Conservation (phyloP, 805 yeast genomes). For the Yueomyces sinensis region DNA sequence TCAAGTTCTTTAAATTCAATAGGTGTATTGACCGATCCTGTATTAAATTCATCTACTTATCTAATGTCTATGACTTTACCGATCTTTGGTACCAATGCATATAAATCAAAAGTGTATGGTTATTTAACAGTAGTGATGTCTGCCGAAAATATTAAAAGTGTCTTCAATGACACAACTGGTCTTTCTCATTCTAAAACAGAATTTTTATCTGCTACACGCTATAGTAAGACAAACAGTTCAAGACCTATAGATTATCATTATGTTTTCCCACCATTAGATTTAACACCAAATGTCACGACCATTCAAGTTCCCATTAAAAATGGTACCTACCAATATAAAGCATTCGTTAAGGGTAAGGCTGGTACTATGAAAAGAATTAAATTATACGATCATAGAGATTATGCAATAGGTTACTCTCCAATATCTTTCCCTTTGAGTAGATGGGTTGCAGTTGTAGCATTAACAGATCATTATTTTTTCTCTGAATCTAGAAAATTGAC, state of each 20-base stretch:
- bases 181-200: conserved; percentile 26
- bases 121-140: conserved; percentile 49
- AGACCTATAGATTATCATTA: conserved; percentile 26
- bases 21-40: conserved; percentile 57
- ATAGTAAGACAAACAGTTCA: conserved; percentile 9
- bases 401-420: conserved; percentile 46
- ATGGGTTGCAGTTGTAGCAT: conserved; percentile 73
- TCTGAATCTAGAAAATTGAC: conserved; percentile 50
- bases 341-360: conserved; percentile 24
- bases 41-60: conserved; percentile 31
- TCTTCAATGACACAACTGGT: conserved; percentile 30
- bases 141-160: conserved; percentile 30
- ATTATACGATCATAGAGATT: conserved; percentile 24
- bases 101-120: conserved; percentile 51
- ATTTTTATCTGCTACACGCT: conserved; percentile 19
- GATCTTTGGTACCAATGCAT: conserved; percentile 35
- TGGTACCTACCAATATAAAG: conserved; percentile 24
- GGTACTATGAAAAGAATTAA: conserved; percentile 31
- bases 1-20: conserved; percentile 27
- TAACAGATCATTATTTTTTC: conserved; percentile 41
- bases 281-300: conserved; percentile 7
- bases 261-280: conserved; percentile 29
- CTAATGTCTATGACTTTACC: conserved; percentile 71
- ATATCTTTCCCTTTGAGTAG: conserved; percentile 30
- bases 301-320: conserved; percentile 17